Conservation (phyloP, 305 asterid genomes). For the Nicotiana rustica region DNA sequence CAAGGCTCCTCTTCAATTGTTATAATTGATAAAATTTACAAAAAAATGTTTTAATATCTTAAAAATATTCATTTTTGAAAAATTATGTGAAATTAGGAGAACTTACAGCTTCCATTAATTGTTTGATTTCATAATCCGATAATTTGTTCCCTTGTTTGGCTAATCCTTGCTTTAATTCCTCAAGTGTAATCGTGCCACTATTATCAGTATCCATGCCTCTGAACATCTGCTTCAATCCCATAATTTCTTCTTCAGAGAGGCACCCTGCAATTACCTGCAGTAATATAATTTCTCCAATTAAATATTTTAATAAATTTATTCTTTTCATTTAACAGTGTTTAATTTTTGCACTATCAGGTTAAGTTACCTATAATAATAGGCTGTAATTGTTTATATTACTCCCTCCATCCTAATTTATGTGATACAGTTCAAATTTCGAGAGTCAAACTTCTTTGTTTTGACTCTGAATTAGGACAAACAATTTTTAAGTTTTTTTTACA, state of each 20-base stretch:
- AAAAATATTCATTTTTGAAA: background rate
- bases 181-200: slow-evolving; percentile 93
- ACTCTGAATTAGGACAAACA: too few species aligned
- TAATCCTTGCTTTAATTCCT: slow-evolving; percentile 89
- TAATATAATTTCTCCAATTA: slow-evolving; percentile 33
- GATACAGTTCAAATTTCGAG: too few species aligned
- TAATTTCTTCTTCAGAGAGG: slow-evolving; percentile 92
- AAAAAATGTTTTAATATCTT: background rate
- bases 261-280: slow-evolving; percentile 88
- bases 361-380: background rate
- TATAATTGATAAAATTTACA: background rate
- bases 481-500: too few species aligned
- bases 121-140: slow-evolving; percentile 90
- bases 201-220: slow-evolving; percentile 83
- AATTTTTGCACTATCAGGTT: background rate
- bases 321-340: background rate
- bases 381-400: too few species aligned
- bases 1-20: too few species aligned
- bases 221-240: slow-evolving; percentile 95
- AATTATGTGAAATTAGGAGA: background rate
- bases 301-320: background rate
- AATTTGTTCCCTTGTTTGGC: slow-evolving; percentile 86
- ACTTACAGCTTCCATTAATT: slow-evolving; percentile 96
- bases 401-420: too few species aligned
- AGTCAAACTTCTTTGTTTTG: too few species aligned